Evolutionary conservation across 228 moss, liverwort and hornwort genomes (phyloP), one percentile per base, ranked within the genome.

Genomic region (Sphagnum magellanicum): DNA sequence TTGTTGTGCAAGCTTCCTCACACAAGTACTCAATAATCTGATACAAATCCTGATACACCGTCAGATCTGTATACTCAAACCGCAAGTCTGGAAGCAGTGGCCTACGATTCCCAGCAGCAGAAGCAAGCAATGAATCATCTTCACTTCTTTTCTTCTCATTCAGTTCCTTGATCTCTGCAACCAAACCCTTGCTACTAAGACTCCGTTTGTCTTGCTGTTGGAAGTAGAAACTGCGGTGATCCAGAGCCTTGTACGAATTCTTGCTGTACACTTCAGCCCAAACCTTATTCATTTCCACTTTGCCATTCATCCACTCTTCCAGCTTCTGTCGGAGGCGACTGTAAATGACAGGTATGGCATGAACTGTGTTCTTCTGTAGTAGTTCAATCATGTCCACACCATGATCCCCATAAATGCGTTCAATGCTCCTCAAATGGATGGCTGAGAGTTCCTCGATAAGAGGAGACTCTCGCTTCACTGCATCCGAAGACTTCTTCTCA

Each of bases 161-260:
- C 13, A 78, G 76, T 70, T 86, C 85, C 74, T 86, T 86, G 70
- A 86, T 82, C 69, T 86, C 85, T 47, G 77, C 79, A 53, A 86
- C 75, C 69, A 86, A 58, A 48, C 71, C 74, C 55, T 55, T 55
- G 8, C 9, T 55, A 12, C 55, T 55, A 8, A 55, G 12, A 12
- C 55, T 55, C 12, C 55, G 8, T 12, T 55, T 55, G 55, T 55
- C 55, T 55, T 55, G 55, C 55, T 55, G 55, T 63, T n/a, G 9
- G 15, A 17, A 63, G 63, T 48, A 63, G 63, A 17, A 16, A 63
- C 63, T 48, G 66, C 73, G 6, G 46, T 80, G 73, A 51, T 73
- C 66, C 58, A 76, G 80, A 4, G 80, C 72, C 76, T 73, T 67
- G 50, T 70, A 66, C 53, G 66, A 73, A 65, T 80, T 72, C 32